Base-by-base conservation (phyloP, 371 early-diverging fungal species). In the Mortierella sp. region DNA sequence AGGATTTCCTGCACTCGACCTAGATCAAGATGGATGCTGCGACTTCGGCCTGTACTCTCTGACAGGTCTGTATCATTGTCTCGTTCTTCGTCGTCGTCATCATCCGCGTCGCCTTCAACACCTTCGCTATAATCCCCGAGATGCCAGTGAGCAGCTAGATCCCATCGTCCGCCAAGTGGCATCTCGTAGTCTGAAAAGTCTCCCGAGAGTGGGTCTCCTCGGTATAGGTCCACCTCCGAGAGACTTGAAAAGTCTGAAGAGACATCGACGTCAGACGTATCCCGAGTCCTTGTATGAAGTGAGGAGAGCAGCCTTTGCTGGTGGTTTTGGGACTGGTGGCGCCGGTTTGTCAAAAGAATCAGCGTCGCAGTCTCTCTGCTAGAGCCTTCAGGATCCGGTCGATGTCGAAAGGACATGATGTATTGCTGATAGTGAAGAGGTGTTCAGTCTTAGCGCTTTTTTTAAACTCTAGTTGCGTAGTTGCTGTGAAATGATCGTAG, bases 41-140 rank as follows among this genome's bases (percentile, higher is more conserved):
- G 30, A n/a, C 42, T 28, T 12, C 34, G 57, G 10, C 53, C 42
- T 52, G 63, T 27, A 13, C 71, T 60, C 13, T 70, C 71, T 23
- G 71, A 70, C 39, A 70, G 21, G 49, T 72, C 72, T 2, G 72
- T 72, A 34, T 66, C 72, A 16, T 61, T 46, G 21, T 54, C 67
- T 3, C 54, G 54, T n/a, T 72, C 67, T n/a, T 72, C 67, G 3
- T 72, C 72, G 31, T 67, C 67, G 24, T 67, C 73, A 23, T 67
- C 68, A 46, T 73, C 68, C 2, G 55, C 64, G 46, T 73, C 73
- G 13, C 73, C 73, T 34, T 67, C 73, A 13, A 73, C 68, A 2
- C 73, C 64, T 55, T 67, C 72, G n/a, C 64, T 59, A 43, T 64
- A 58, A 19, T 66, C 64, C 18, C 59, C 68, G 19, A 72, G 58